These are phyloP conservation scores for Opeltia flavorubescens DNA, from an alignment of 495 filamentous ascomycete genomes.

Conservation along the genomic window DNA sequence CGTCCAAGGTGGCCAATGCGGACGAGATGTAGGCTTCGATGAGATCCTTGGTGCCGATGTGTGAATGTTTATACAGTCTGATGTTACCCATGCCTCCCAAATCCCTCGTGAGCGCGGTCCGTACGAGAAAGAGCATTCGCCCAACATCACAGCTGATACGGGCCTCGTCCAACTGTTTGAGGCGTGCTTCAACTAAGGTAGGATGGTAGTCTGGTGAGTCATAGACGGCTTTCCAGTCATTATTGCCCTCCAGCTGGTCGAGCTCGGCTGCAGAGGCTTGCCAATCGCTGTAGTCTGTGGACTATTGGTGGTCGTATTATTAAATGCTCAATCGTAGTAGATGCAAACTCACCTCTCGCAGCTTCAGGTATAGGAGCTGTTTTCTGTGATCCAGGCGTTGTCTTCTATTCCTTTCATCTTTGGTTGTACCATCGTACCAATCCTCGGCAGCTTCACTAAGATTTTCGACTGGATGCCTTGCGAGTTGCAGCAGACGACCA, in stretches of 20 bases:
- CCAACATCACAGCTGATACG: constrained; percentile 58
- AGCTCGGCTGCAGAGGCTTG: constrained; percentile 56
- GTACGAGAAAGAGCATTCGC: constrained; percentile 65
- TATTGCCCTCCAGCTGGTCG: constrained; percentile 67
- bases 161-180: constrained; percentile 63
- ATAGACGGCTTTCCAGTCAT: constrained; percentile 64
- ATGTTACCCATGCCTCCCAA: constrained; percentile 77
- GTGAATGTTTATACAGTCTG: constrained; percentile 68
- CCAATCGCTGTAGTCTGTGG: constrained; percentile 51
- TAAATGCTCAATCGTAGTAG: neutral
- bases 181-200: constrained; percentile 47
- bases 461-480: constrained; percentile 12
- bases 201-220: constrained; percentile 56
- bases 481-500: constrained; percentile 12
- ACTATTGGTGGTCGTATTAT: constrained; percentile 24
- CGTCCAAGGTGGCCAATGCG: constrained; percentile 53
- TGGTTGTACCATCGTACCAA: constrained; percentile 41
- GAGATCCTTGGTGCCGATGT: constrained; percentile 73
- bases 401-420: constrained; percentile 36
- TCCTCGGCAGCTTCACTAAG: constrained; percentile 33
- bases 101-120: constrained; percentile 67
- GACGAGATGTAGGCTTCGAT: constrained; percentile 80
- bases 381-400: constrained; percentile 41
- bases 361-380: constrained; percentile 45
- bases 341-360: constrained; percentile 43